Base-by-base conservation (phyloP, 208 protist species). In the Endotrypanum monterogeii region DNA sequence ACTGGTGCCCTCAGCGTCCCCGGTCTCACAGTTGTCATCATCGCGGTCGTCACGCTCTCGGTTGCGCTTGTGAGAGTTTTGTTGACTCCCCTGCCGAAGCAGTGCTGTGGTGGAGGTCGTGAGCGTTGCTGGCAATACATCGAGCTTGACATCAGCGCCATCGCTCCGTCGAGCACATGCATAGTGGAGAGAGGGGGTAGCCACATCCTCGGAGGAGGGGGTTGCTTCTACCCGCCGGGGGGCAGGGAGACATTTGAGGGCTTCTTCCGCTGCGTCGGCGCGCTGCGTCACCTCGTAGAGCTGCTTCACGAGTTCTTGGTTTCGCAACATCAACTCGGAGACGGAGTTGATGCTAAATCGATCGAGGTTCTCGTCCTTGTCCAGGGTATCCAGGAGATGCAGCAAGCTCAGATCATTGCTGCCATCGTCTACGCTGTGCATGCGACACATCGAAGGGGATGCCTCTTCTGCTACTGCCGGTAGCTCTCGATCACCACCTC, bases 301-400 rank as follows among this genome's bases (percentile, higher is more conserved):
- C 74, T 95, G 86, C 75, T 84, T 68, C 56, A 92, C 58, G 8
- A 95, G 78, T 68, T 95, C 88, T 77, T 93, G 88, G 71, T 95
- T 95, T 44, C 91, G 91, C 66, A 82, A 57, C 23, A 95, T 63
- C 12, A 95, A 67, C 65, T 95, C 85, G 5, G 78, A 60, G 7
- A 95, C 86, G 16, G 80, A 84, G 79, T 95, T 89, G 44, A 90
- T 72, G 54, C 85, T 89, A 77, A 83, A 95, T 12, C 81, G 83
- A 48, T 88, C 86, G 23, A 92, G 72, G 44, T 80, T 81, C 56
- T 92, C 88, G 69, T 90, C 83, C 67, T 83, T 83, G 56, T 86
- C 80, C 3, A 95, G 78, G 55, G 86, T 74, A 63, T 87, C 82
- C 18, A 89, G 79, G 35, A 89, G 67, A 16, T 67, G 76, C 8